Evolutionary conservation across 2,329 filamentous ascomycete species (phyloP).

Genomic region (Berkeleyomyces rouxiae): DNA sequence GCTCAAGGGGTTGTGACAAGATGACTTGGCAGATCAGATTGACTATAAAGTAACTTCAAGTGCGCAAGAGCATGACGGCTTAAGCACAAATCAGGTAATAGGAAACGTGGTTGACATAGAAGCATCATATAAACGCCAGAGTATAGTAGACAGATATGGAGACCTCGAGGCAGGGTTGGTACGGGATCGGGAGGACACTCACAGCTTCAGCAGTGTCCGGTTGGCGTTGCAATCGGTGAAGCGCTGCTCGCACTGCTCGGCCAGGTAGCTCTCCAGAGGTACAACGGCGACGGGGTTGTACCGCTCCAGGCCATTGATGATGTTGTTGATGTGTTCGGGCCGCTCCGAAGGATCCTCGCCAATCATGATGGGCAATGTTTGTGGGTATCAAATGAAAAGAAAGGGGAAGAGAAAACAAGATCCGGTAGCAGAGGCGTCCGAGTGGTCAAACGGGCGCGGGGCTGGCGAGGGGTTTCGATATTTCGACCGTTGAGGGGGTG

Average conservation of each 20-base stretch:
- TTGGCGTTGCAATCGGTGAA: conserved; percentile 95
- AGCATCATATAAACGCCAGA: conserved; percentile 47
- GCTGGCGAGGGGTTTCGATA: conserved; percentile 18
- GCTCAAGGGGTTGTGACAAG: conserved; percentile 65
- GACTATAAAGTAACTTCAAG: conserved; percentile 11
- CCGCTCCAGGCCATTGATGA: conserved; percentile 92
- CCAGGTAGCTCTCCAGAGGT: conserved; percentile 86
- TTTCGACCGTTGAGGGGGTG: conserved; percentile 20
- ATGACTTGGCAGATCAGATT: conserved; percentile 47
- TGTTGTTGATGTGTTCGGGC: conserved; percentile 78
- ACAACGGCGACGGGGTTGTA: conserved; percentile 97
- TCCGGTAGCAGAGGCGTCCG: conserved; percentile 5
- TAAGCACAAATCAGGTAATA: conserved; percentile 14
- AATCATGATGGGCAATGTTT: conserved; percentile 34
- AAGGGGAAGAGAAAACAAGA: conserved; percentile 16
- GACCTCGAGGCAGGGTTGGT: background rate
- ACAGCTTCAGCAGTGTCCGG: conserved; percentile 92
- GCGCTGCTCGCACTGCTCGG: conserved; percentile 85
- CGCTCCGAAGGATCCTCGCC: conserved; percentile 80
- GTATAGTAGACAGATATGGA: conserved; percentile 15
- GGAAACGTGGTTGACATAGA: conserved; percentile 16
- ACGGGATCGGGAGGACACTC: conserved; percentile 31
- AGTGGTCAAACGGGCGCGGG: conserved; percentile 15
- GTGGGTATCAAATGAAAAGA: conserved; percentile 9
- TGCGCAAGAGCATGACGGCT: conserved; percentile 13